phyloP scores from a whole-genome alignment of 306 rosid species.

The Hippophae rhamnoides region DNA sequence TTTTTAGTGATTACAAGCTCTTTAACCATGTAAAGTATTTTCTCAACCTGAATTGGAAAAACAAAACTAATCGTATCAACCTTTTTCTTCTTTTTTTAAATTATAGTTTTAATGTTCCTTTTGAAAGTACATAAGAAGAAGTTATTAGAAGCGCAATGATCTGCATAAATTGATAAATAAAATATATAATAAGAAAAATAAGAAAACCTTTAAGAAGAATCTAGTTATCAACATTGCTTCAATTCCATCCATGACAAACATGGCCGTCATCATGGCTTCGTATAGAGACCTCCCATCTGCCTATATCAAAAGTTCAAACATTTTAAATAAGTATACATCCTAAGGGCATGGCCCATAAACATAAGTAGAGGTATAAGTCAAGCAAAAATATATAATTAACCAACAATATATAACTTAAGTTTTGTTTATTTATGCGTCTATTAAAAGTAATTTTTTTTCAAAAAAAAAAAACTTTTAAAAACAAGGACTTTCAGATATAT shows the following conservation, averaged over 20 bases:
- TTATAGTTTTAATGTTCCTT: no score
- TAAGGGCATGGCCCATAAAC: no score
- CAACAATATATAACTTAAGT: no score
- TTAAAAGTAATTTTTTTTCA: no score
- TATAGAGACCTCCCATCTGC: constrained; percentile 29
- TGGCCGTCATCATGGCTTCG: constrained; percentile 42
- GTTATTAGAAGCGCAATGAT: not conserved
- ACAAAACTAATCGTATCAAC: no score
- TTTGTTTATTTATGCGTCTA: no score
- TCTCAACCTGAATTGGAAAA: constrained; percentile 33
- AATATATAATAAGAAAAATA: not conserved
- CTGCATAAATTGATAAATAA: not conserved
- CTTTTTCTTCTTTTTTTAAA: no score
- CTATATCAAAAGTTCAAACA: constrained; percentile 12
- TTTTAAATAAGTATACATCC: not conserved
- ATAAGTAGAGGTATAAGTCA: no score
- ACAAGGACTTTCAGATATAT: no score
- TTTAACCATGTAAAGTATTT: constrained; percentile 45
- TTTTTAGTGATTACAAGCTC: constrained; percentile 42
- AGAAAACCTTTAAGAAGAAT: constrained; percentile 39
- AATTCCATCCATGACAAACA: constrained; percentile 34
- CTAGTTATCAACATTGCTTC: constrained; percentile 20
- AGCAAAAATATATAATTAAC: no score
- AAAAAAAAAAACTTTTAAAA: no score
- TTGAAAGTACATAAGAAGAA: no score